Conservation (phyloP, 768 basidiomycete species). For the Tricholoma terreum region DNA sequence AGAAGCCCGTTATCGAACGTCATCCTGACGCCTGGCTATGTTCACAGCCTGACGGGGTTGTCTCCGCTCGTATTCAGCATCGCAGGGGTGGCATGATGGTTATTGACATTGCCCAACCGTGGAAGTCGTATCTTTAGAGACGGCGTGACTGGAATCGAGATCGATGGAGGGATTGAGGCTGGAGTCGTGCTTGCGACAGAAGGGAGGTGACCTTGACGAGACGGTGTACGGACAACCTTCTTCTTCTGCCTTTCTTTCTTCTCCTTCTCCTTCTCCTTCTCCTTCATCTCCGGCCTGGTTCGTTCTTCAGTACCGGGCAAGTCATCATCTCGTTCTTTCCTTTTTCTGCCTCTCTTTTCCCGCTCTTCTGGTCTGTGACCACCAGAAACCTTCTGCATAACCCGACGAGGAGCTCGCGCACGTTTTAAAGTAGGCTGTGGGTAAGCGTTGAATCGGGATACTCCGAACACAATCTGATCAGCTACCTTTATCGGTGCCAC, state of each 20-base stretch:
- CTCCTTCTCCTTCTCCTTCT: constrained; percentile 24
- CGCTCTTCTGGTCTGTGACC: constrained; percentile 22
- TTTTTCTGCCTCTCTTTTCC: constrained; percentile 38
- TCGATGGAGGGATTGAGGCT: constrained; percentile 20
- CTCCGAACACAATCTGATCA: background rate
- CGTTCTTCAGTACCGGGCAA: constrained; percentile 10
- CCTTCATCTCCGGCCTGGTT: constrained; percentile 18
- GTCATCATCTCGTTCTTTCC: constrained; percentile 44
- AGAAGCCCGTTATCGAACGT: background rate
- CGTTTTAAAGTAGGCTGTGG: constrained; percentile 7
- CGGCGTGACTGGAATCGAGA: constrained; percentile 36
- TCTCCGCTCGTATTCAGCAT: constrained; percentile 22
- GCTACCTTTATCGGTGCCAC: constrained; percentile 14
- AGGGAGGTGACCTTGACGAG: constrained; percentile 16
- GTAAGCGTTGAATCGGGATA: background rate
- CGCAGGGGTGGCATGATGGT: constrained; percentile 15
- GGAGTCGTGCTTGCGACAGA: constrained; percentile 13
- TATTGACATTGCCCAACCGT: constrained; percentile 35
- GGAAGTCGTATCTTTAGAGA: constrained; percentile 56
- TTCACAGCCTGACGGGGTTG: constrained; percentile 24
- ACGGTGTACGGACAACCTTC: constrained; percentile 33
- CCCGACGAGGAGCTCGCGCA: constrained; percentile 22
- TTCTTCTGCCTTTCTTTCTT: constrained; percentile 21
- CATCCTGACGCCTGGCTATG: background rate
- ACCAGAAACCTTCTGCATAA: constrained; percentile 26